Evolutionary conservation across 2,329 filamentous ascomycete genomes (phyloP).

Genomic region (Ceratocystis eucalypticola): DNA sequence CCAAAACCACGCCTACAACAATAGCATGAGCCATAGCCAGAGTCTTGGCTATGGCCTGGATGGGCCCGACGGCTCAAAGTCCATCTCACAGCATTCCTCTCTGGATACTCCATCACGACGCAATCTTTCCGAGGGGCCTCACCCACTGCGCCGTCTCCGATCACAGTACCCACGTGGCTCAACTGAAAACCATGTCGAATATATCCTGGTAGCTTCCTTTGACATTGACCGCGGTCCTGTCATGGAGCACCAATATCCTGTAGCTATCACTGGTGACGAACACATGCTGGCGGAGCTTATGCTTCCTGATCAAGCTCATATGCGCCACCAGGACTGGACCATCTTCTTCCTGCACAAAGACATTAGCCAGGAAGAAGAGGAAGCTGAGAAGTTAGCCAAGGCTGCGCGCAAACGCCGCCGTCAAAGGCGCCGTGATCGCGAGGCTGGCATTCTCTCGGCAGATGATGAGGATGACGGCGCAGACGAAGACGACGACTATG

Average conservation of each 20-base stretch:
- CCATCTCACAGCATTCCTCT: slow-evolving; percentile 49
- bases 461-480: slow-evolving; percentile 32
- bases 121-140: slow-evolving; percentile 36
- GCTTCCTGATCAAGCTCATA: slow-evolving; percentile 92
- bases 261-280: slow-evolving; percentile 90
- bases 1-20: neutral
- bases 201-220: slow-evolving; percentile 93
- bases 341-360: slow-evolving; percentile 99
- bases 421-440: slow-evolving; percentile 38
- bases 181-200: slow-evolving; percentile 89
- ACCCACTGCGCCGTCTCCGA: slow-evolving; percentile 44
- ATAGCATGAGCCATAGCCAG: slow-evolving; percentile 12
- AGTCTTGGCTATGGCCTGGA: neutral
- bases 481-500: slow-evolving; percentile 36
- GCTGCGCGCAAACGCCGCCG: slow-evolving; percentile 38
- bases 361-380: slow-evolving; percentile 68
- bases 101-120: slow-evolving; percentile 34
- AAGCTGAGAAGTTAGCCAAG: slow-evolving; percentile 50
- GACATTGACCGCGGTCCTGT: slow-evolving; percentile 91
- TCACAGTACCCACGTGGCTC: slow-evolving; percentile 65
- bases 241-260: slow-evolving; percentile 97
- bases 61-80: slow-evolving; percentile 32
- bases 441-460: slow-evolving; percentile 34
- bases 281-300: slow-evolving; percentile 97
- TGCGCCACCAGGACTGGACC: slow-evolving; percentile 94